Base-by-base conservation (phyloP, 2,329 filamentous ascomycete species). In the Xylariomycetidae sp. region DNA sequence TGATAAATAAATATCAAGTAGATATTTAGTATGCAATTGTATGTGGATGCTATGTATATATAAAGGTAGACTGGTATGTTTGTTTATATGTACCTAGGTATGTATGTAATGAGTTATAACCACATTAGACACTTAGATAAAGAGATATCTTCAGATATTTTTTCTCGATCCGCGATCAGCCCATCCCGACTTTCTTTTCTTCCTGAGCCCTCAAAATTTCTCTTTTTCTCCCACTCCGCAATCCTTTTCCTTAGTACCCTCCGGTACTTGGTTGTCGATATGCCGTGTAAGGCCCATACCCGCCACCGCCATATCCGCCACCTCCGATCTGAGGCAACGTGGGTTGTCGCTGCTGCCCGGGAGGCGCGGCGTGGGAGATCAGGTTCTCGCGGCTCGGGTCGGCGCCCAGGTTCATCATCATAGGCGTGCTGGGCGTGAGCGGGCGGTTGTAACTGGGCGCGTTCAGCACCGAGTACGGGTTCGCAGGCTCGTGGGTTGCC, bases 381-480 rank as follows among this genome's bases (percentile, higher is more conserved):
- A 72, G 58, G 31, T 52, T 56, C 19, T 66, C 60, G 6, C 56
- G 54, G 33, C 57, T 61, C 19, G 58, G 53, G 39, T 60, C 53
- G 13, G 30, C 37, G 11, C 35, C 37, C 25, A 8, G 8, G n/a
- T 23, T 8, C n/a, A n/a, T n/a, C n/a, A n/a, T n/a, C n/a, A 53
- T 33, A 5, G 53, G 48, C 4, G 46, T 48, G 37, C 44, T 50
- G 8, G 58, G 61, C 16, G 65, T 67, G 15, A 70, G 42, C 4
- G 63, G 53, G 16, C 66, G 57, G 41, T 58, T 61, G 14, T 47
- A 46, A 13, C 13, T 29, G 18, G 40, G 30, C 9, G 36, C 38
- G 20, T 40, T 41, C 18, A 48, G 36, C n/a, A 38, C 38, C 12
- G 48, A 41, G 39, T 58, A 58, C 2, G 41, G 37, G 38, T 53